Percentiles rank a stretch among this genome's conserved stretches.
These are phyloP conservation scores for Saccharomycopsis malanga DNA, from an alignment of 805 yeast genomes.

Conservation along the genomic window DNA sequence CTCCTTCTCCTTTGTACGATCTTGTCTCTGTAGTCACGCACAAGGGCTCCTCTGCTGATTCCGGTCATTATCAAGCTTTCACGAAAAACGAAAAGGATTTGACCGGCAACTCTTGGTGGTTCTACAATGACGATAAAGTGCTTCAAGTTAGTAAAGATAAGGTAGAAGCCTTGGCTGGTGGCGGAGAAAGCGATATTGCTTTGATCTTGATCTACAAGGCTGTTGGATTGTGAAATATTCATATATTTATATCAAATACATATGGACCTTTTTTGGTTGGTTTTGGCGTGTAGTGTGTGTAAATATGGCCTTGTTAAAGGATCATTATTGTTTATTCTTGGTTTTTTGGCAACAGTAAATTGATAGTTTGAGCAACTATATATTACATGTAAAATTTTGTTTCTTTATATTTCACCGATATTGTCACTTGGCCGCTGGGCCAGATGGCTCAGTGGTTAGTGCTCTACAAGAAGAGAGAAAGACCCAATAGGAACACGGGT, in stretches of 20 bases:
- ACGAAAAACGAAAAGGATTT: slow-evolving; percentile 61
- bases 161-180: slow-evolving; percentile 85
- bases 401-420: too few species aligned
- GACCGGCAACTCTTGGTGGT: slow-evolving; percentile 80
- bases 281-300: too few species aligned
- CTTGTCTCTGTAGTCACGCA: slow-evolving; percentile 82
- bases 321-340: too few species aligned
- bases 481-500: too few species aligned
- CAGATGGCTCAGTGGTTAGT: too few species aligned
- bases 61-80: slow-evolving; percentile 95
- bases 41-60: slow-evolving; percentile 91
- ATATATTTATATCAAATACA: background rate
- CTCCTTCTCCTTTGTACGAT: slow-evolving; percentile 84
- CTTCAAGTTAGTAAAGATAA: slow-evolving; percentile 68
- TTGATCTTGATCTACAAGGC: slow-evolving; percentile 81
- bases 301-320: too few species aligned
- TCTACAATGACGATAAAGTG: slow-evolving; percentile 90
- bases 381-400: too few species aligned
- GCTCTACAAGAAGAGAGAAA: too few species aligned
- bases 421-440: too few species aligned
- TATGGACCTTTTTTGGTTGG: too few species aligned
- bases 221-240: slow-evolving; percentile 34
- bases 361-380: too few species aligned
- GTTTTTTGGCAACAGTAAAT: too few species aligned
- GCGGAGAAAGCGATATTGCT: slow-evolving; percentile 97